Evolutionary conservation across 768 basidiomycete genomes (phyloP), one percentile per base, ranked within the genome.

Genomic region (Mycena vulgaris): DNA sequence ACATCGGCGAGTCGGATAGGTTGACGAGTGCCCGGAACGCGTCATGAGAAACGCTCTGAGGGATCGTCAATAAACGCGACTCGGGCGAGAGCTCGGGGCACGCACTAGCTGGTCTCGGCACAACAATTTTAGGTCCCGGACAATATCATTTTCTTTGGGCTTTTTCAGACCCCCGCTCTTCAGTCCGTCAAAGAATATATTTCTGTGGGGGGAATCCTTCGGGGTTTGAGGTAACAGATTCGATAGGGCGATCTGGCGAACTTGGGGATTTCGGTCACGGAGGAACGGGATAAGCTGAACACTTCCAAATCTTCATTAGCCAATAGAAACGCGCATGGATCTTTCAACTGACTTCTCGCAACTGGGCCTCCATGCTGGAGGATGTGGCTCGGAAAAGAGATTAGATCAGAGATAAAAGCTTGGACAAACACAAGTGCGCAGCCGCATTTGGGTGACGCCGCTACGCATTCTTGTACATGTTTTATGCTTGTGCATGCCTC

Each of bases 21-120:
- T 99, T 99, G 78, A 98, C 92, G 57, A 99, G 86, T 3, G 96
- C 96, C 69, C 94, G 90, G 79, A 98, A 93, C 3, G 97, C 97
- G 84, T 98, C 96, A 75, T 98, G 97, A 1, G 97, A 95, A 58
- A 95, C 89, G 65, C 91, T 89, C 95, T 98, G 75, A 31, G 31
- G 59, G 27, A 27, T 39, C 27, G 45, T 56, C 16, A 45, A 64
- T 19, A 39, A 16, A 21, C 35, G 19, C 19, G 33, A 30, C 45
- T n/a, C 17, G 25, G 19, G 47, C 10, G 25, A 37, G 30, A 47
- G 14, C 39, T 19, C 14, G 42, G 31, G 35, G 16, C 8, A 14
- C 88, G 56, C 72, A 93, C 96, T 60, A 95, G 86, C 78, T 95
- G 94, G 81, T 99, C 97, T 73, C 94, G 83, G 80, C 97, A 98